Evolutionary conservation across 768 basidiomycete genomes (phyloP), one percentile per base, ranked within the genome.

Genomic region (Coprinopsis cinerea): DNA sequence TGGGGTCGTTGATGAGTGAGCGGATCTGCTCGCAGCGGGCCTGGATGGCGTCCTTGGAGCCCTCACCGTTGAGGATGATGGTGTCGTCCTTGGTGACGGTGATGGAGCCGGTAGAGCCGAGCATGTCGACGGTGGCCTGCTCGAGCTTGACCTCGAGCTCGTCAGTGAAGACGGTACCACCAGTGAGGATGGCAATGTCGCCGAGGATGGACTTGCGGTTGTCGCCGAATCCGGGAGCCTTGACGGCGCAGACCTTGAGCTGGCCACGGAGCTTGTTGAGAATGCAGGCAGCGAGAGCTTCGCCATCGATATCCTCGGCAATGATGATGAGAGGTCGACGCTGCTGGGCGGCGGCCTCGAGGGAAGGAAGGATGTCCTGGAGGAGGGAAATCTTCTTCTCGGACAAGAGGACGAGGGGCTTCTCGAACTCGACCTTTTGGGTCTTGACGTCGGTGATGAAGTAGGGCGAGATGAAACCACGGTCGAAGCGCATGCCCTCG

Each of bases 401-500:
- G 51, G 83, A 88, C 47, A 99, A 79, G 39, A 98, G 82, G 60
- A 98, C 85, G 60, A 85, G 72, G 14, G 95, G 95, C 72, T 97
- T 98, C 74, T 99, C 95, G 55, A 96, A 88, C 67, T 98, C 94
- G 74, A 87, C 88, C 67, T 88, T 92, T 67, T 97, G 95, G 37
- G 79, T 63, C 81, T 98, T 97, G 76, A 94, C 88, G 73, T 99
- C 92, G 56, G 95, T 98, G 70, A 99, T 83, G 67, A 98, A 96
- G 81, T 97, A 97, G 0, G 94, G 92, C 1, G 90, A 92, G 71
- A 97, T 95, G 79, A 82, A 99, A 18, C 95, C 95, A 47, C 95
- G 88, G 81, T 99, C 95, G 73, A 99, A 97, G 61, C 93, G 85
- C 95, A 99, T 99, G 68, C 95, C 95, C 73, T 99, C 95, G 23